Percentiles rank a stretch among this genome's conserved stretches.
phyloP scores from a whole-genome alignment of 768 basidiomycete genomes.

The Amanita pseudoporphyria region DNA sequence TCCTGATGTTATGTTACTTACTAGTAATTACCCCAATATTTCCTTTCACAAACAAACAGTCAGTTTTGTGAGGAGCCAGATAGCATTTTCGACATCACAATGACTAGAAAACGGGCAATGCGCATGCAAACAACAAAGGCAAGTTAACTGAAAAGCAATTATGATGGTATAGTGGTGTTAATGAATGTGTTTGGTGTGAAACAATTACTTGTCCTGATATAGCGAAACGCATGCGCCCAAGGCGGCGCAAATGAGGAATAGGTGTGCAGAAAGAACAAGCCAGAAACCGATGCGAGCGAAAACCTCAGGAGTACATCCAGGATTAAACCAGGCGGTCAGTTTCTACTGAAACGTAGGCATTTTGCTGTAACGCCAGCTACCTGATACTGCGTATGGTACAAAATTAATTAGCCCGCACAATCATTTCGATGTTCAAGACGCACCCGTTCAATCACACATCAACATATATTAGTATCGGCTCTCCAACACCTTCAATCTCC shows the following conservation, averaged over 20 bases:
- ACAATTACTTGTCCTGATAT: conserved; percentile 3
- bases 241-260: neutral
- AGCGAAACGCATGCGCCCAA: neutral
- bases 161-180: conserved; percentile 3
- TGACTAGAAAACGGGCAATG: neutral
- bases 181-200: neutral
- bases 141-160: conserved; percentile 6
- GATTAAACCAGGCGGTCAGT: neutral
- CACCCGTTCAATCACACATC: conserved; percentile 43
- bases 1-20: no score
- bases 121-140: conserved; percentile 3
- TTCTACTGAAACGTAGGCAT: neutral
- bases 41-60: neutral
- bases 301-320: no score
- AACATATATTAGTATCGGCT: conserved; percentile 91
- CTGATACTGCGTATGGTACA: neutral
- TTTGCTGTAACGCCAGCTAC: neutral
- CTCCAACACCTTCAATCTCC: conserved; percentile 94
- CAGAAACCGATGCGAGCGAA: neutral
- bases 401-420: neutral
- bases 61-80: neutral
- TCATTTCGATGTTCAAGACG: neutral
- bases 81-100: conserved; percentile 1
- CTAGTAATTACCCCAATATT: no score
- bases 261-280: neutral